A percentile compares a stretch with the other conserved stretches of the same genome.
Conservation (phyloP, 192 early-diverging fungal genomes). For the Coemansia sp. region DNA sequence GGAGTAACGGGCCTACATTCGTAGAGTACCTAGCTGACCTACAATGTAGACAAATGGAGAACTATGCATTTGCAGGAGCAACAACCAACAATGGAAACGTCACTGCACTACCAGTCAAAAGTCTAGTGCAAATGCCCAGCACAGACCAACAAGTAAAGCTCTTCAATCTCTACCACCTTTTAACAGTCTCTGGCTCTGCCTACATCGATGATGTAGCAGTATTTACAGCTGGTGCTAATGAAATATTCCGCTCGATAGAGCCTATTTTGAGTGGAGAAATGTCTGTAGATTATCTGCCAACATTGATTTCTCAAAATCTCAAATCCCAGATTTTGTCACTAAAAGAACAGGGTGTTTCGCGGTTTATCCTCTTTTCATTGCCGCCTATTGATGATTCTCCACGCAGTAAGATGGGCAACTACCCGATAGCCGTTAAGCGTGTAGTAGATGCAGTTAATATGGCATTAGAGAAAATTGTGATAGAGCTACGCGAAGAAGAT, state of each 20-base stretch:
- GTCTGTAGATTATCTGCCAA: conserved; percentile 42
- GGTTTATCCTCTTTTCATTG: conserved; percentile 51
- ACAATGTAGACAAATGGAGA: conserved; percentile 53
- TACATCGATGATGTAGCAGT: conserved; percentile 49
- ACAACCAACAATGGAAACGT: conserved; percentile 54
- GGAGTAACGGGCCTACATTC: conserved; percentile 57
- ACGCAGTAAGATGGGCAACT: conserved; percentile 55
- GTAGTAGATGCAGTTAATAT: conserved; percentile 40
- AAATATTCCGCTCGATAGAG: conserved; percentile 53
- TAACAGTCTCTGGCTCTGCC: conserved; percentile 45
- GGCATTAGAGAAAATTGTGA: conserved; percentile 41
- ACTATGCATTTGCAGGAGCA: conserved; percentile 53
- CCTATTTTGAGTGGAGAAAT: conserved; percentile 43
- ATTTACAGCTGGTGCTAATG: conserved; percentile 53
- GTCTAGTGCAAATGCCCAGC: conserved; percentile 53
- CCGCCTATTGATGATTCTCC: conserved; percentile 56
- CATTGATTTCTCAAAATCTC: conserved; percentile 43
- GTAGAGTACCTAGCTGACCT: conserved; percentile 52
- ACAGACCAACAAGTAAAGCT: conserved; percentile 54
- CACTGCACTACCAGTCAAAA: conserved; percentile 49
- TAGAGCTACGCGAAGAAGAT: conserved; percentile 49
- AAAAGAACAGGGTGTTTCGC: conserved; percentile 44
- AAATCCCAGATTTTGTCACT: conserved; percentile 45
- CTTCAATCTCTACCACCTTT: conserved; percentile 48
- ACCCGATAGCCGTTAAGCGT: conserved; percentile 37